A percentile compares a stretch with the other conserved stretches of the same genome.
Conservation (phyloP, 78 protist species). For the Pelomyxa schiedti region DNA sequence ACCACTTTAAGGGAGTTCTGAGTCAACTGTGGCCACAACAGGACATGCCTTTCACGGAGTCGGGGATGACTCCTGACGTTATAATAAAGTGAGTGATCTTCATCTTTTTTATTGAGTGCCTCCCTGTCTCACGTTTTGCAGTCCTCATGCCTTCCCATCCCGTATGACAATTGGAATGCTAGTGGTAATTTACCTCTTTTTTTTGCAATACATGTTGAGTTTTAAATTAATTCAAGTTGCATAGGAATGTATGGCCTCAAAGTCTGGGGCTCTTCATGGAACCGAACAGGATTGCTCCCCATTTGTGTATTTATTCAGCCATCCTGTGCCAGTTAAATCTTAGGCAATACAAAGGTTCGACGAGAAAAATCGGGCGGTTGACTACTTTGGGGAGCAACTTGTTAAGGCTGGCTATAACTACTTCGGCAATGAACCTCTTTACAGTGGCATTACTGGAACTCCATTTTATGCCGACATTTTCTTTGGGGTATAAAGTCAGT, state of each 20-base stretch:
- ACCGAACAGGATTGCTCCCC: slow-evolving; percentile 81
- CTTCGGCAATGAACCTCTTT: slow-evolving; percentile 82
- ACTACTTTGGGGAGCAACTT: slow-evolving; percentile 84
- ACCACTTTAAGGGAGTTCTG: slow-evolving; percentile 36
- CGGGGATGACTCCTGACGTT: slow-evolving; percentile 91
- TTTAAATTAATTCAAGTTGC: too few species aligned
- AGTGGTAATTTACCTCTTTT: too few species aligned
- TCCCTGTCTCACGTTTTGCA: too few species aligned
- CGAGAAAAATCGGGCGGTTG: slow-evolving; percentile 69
- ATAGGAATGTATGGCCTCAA: slow-evolving; percentile 93
- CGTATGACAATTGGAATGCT: slow-evolving; percentile 99
- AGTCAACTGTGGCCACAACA: slow-evolving; percentile 57
- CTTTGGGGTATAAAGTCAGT: slow-evolving; percentile 57
- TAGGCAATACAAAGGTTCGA: too few species aligned
- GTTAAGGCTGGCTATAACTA: slow-evolving; percentile 79
- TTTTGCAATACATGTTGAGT: too few species aligned
- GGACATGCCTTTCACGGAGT: slow-evolving; percentile 97
- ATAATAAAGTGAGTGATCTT: too few species aligned
- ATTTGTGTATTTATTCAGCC: too few species aligned
- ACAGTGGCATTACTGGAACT: slow-evolving; percentile 78
- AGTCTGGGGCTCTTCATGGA: slow-evolving; percentile 82
- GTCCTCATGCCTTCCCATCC: slow-evolving; percentile 98
- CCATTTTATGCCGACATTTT: slow-evolving; percentile 85
- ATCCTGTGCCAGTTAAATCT: too few species aligned
- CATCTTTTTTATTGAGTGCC: too few species aligned